Percentiles rank a stretch among this genome's conserved stretches.
Conservation (phyloP, 345 rosid species). For the Dipteronia sinensis region DNA sequence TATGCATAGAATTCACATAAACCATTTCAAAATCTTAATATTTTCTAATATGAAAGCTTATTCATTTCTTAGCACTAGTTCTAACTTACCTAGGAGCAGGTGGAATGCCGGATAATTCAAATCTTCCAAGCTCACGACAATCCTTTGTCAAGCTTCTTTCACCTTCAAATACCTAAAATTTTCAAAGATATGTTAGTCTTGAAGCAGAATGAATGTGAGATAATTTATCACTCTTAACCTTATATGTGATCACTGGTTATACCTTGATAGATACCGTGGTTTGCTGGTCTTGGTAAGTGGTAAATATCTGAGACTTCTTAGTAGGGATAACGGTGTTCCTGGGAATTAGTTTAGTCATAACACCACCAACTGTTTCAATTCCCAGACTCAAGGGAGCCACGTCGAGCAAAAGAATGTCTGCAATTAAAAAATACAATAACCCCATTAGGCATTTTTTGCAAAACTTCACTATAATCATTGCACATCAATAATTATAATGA, state of each 20-base stretch:
- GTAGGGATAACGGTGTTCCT: conserved; percentile 57
- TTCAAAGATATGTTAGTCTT: background rate
- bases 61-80: background rate
- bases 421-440: background rate
- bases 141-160: conserved; percentile 58
- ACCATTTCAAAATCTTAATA: background rate
- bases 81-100: conserved; percentile 57
- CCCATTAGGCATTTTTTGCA: background rate
- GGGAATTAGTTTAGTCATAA: conserved; percentile 62
- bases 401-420: conserved; percentile 53
- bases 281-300: conserved; percentile 59
- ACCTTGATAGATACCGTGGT: conserved; percentile 52
- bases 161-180: conserved; percentile 50
- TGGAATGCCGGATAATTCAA: conserved; percentile 53
- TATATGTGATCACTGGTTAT: background rate
- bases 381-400: conserved; percentile 56
- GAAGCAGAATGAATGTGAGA: background rate
- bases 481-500: background rate
- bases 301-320: conserved; percentile 45
- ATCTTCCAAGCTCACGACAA: conserved; percentile 50
- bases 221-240: too few relatives aligned
- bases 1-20: background rate
- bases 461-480: background rate
- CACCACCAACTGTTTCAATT: conserved; percentile 57
- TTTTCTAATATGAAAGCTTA: too few relatives aligned